A percentile compares a stretch with the other conserved stretches of the same genome.
These are phyloP conservation scores for Dichotomopilus funicola DNA, from an alignment of 2,329 filamentous ascomycete genomes.

Conservation along the genomic window DNA sequence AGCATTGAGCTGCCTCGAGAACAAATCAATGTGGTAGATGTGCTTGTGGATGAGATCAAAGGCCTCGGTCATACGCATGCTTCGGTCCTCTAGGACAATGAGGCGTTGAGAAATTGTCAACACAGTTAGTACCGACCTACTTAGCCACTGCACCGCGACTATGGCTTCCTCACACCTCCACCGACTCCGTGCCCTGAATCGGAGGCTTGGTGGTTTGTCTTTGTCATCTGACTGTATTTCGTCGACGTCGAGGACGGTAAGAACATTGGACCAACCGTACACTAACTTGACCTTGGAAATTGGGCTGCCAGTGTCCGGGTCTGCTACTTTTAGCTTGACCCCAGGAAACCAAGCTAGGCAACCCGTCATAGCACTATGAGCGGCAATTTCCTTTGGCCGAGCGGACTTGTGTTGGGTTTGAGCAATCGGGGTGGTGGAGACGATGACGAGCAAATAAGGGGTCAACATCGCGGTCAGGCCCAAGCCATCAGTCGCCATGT, in stretches of 20 bases:
- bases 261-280: conserved; percentile 98
- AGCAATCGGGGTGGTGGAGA: conserved; percentile 92
- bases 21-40: conserved; percentile 85
- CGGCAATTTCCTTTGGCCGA: conserved; percentile 81
- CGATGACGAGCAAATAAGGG: conserved; percentile 89
- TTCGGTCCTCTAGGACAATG: conserved; percentile 83
- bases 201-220: conserved; percentile 70
- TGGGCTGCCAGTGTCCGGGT: conserved; percentile 58
- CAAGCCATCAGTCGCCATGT: conserved; percentile 78
- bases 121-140: conserved; percentile 82
- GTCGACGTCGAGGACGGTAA: conserved; percentile 86
- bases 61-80: conserved; percentile 85
- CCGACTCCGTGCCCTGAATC: conserved; percentile 74
- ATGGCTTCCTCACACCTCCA: conserved; percentile 96
- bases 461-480: conserved; percentile 93
- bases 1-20: conserved; percentile 76
- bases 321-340: conserved; percentile 77
- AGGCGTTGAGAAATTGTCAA: conserved; percentile 91
- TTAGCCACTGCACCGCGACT: conserved; percentile 94
- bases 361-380: conserved; percentile 86
- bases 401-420: conserved; percentile 94
- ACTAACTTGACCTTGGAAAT: conserved; percentile 80
- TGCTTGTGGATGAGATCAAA: conserved; percentile 89
- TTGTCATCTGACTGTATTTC: conserved; percentile 61
- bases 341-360: conserved; percentile 97